Percentiles rank a stretch among this genome's conserved stretches.
These are phyloP conservation scores for Fonsecaea pedrosoi DNA, from an alignment of 2,329 filamentous ascomycete genomes.

Conservation along the genomic window DNA sequence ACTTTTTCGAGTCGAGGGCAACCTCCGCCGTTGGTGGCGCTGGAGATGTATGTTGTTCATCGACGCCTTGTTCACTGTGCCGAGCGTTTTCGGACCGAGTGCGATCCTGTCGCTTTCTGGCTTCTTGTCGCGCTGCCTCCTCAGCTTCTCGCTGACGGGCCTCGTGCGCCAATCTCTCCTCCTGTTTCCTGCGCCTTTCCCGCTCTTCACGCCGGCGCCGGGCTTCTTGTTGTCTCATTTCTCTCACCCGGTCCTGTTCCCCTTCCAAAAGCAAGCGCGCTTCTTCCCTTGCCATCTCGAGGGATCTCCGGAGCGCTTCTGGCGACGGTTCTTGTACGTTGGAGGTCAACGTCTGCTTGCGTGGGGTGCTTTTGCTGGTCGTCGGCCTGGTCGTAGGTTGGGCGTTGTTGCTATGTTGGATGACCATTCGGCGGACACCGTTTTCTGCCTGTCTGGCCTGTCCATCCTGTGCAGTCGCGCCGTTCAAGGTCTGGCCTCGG, in stretches of 20 bases:
- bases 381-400: constrained; percentile 2
- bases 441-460: neutral
- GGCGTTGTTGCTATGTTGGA: constrained; percentile 9
- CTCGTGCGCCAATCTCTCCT: constrained; percentile 8
- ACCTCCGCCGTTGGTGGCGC: neutral
- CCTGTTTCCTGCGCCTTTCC: constrained; percentile 21
- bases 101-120: neutral
- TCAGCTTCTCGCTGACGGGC: constrained; percentile 14
- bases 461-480: neutral
- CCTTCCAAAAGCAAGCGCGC: constrained; percentile 40
- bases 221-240: constrained; percentile 29
- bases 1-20: constrained; percentile 3
- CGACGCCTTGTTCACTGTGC: neutral
- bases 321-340: constrained; percentile 3
- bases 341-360: constrained; percentile 9
- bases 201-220: constrained; percentile 25
- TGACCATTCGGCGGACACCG: constrained; percentile 12
- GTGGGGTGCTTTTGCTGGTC: constrained; percentile 6
- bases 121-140: neutral
- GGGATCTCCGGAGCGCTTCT: constrained; percentile 26
- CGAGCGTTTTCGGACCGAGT: neutral
- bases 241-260: constrained; percentile 35
- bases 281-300: constrained; percentile 38
- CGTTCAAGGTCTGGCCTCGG: constrained; percentile 9
- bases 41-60: neutral